Percentiles rank a stretch among this genome's conserved stretches.
Evolutionary conservation across 768 basidiomycete species (phyloP).

Genomic region (Leccinum incarnatum): DNA sequence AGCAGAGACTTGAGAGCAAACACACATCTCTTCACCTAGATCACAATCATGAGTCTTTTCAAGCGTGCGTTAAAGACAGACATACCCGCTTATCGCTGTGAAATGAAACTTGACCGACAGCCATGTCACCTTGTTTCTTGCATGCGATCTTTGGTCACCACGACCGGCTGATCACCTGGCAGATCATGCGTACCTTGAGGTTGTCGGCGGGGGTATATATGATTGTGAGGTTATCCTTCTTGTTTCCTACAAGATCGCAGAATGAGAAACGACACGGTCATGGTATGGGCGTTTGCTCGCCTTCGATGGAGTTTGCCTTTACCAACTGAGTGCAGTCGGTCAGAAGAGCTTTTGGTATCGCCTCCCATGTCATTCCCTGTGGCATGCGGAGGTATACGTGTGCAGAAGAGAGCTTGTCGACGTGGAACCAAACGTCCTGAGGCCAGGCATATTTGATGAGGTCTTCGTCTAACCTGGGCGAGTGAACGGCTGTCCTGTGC

Average conservation of each 20-base stretch:
- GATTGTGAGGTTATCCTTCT: slow-evolving; percentile 89
- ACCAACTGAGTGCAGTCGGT: slow-evolving; percentile 91
- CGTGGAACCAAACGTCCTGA: slow-evolving; percentile 92
- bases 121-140: slow-evolving; percentile 98
- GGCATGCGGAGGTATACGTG: slow-evolving; percentile 96
- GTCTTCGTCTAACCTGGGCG: slow-evolving; percentile 74
- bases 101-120: slow-evolving; percentile 93
- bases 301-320: slow-evolving; percentile 97
- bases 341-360: slow-evolving; percentile 75
- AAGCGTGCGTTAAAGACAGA: background rate
- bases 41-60: background rate
- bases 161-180: background rate
- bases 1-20: background rate
- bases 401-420: slow-evolving; percentile 95
- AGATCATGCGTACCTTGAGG: slow-evolving; percentile 62
- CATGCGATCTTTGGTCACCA: slow-evolving; percentile 1
- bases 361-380: slow-evolving; percentile 79
- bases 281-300: slow-evolving; percentile 27
- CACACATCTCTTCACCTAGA: slow-evolving; percentile 76
- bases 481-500: slow-evolving; percentile 14
- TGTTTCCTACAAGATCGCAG: slow-evolving; percentile 66
- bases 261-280: background rate
- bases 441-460: slow-evolving; percentile 91
- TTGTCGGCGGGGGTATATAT: slow-evolving; percentile 95
- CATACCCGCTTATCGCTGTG: slow-evolving; percentile 83